Base-by-base conservation (phyloP, 2,329 filamentous ascomycete species). In the Tolypocladium tropicale region DNA sequence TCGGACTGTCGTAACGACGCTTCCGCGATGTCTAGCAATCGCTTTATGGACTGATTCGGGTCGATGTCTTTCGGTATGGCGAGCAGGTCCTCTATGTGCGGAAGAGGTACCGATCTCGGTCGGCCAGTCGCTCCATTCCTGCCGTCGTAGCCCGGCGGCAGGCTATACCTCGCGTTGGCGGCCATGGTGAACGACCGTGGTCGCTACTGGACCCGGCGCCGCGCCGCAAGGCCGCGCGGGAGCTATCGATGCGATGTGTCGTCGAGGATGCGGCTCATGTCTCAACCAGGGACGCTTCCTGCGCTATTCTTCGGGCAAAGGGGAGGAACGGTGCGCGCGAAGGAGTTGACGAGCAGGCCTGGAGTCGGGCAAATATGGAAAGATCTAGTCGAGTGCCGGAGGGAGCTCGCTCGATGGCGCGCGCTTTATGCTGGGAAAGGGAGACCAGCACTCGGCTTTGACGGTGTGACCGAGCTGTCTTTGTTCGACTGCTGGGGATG, bases 1-100 rank as follows among this genome's bases (percentile, higher is more conserved):
- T 84, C 80, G 39, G 89, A 86, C 63, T 82, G 78, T 58, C 77
- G 77, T 57, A 85, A 74, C 51, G 76, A 75, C 25, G 68, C 65
- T 63, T 86, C 78, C 54, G 78, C 81, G 46, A 71, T 67, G 49
- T 78, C 76, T 16, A 86, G 70, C 39, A 85, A 67, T 60, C 73
- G 79, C 56, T 76, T 78, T 58, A 83, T 73, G 18, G 79, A 79
- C 57, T 76, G 75, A 57, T 77, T 71, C 46, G 69, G 62, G 57
- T 80, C 74, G 58, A 81, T 67, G 37, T 80, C 75, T 56, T 74
- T 71, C 18, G 70, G 69, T 39, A 75, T 71, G 18, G 72, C 74
- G 28, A 76, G 72, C 41, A 82, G 68, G 63, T 83, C 80, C 58
- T 81, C 75, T 61, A 83, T 77, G 61, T 83, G 80, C 21, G 77